Base-by-base conservation (phyloP, 768 basidiomycete genomes). In the Trametes elegans region DNA sequence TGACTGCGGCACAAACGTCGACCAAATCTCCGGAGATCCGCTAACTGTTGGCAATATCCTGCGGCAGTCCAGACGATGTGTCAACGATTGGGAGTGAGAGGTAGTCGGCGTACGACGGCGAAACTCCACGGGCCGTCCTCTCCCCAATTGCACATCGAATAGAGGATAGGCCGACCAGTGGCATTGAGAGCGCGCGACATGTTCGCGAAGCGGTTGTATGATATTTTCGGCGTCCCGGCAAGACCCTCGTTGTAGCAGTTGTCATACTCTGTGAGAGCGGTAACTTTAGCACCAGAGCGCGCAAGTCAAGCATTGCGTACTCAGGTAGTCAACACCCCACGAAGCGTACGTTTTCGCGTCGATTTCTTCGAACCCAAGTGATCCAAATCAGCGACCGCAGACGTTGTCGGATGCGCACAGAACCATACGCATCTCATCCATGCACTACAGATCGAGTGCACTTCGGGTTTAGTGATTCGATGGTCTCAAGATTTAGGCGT, bases 101-200 rank as follows among this genome's bases (percentile, higher is more conserved):
- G 10, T 18, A 35, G 21, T 27, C n/a, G 44, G 54, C 69, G 57
- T 26, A 71, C 71, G 53, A 66, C 53, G 10, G 73, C 73, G 61
- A 71, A 74, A 53, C 73, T 74, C 73, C 73, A 74, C 0, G 73
- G 69, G 0, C 66, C 65, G 51, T 74, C 73, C 43, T 74, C 73
- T 8, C 73, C 73, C 73, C 71, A 74, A 48, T 73, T 72, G 55
- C 73, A 74, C 67, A 74, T 69, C 8, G 70, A 68, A 47, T 72
- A 74, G 4, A 74, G 56, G 29, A 74, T 74, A 5, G 73, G 73
- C 13, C 73, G 61, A 1, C 73, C 73, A 0, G 73, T 74, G 11
- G 66, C 71, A 46, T 70, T 72, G 18, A 74, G 58, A 0, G 73
- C 73, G n/a, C 64, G 54, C 0, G 70, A 70, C 73, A 74, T 74